These are phyloP conservation scores for Pichia ethanolica DNA, from an alignment of 805 yeast genomes.

Conservation along the genomic window DNA sequence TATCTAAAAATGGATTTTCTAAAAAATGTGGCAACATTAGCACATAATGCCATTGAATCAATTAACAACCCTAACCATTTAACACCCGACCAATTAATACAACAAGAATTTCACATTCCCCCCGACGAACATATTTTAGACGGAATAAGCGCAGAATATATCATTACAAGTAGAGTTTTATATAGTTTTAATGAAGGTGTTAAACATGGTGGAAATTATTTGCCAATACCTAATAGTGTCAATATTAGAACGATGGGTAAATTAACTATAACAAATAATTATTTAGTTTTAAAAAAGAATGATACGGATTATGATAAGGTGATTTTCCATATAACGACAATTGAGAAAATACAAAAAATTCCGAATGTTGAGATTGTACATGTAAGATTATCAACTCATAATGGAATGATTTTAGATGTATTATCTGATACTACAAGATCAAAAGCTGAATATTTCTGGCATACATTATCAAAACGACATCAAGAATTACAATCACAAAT, in stretches of 20 bases:
- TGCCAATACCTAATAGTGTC: constrained; percentile 19
- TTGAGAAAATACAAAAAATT: constrained; percentile 79
- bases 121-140: constrained; percentile 52
- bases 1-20: constrained; percentile 39
- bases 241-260: constrained; percentile 34
- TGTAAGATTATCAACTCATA: constrained; percentile 59
- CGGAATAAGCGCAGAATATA: constrained; percentile 2
- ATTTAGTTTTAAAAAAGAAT: constrained; percentile 63
- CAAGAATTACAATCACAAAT: constrained; percentile 52
- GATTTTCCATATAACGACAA: constrained; percentile 63
- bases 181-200: constrained; percentile 4
- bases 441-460: constrained; percentile 75
- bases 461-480: constrained; percentile 40
- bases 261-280: constrained; percentile 68
- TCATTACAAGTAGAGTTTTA: constrained; percentile 7
- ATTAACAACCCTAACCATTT: constrained; percentile 34
- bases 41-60: constrained; percentile 39
- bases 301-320: constrained; percentile 61
- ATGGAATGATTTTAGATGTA: constrained; percentile 53
- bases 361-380: constrained; percentile 77
- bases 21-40: constrained; percentile 40
- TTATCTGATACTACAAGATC: constrained; percentile 76
- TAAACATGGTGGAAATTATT: constrained; percentile 1
- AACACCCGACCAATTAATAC: constrained; percentile 63
- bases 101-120: constrained; percentile 64